These are phyloP conservation scores for Pseudofabraea citricarpa DNA, from an alignment of 2,329 filamentous ascomycete species.

Conservation along the genomic window DNA sequence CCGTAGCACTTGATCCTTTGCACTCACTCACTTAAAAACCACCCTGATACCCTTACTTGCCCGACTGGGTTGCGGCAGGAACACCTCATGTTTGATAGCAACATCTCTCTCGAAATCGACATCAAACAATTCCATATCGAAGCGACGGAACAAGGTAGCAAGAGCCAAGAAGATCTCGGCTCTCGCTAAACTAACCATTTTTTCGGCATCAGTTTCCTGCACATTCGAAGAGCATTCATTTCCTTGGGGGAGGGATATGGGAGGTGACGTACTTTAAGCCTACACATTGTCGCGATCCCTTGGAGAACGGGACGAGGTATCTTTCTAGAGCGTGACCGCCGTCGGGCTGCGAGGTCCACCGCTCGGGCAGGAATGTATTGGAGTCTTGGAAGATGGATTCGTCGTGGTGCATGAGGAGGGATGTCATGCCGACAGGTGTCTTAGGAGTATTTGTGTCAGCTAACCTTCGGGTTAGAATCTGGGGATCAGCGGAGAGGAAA, in stretches of 20 bases:
- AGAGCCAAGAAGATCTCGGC: not conserved
- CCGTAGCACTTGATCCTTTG: too few species aligned
- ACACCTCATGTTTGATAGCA: constrained; percentile 1
- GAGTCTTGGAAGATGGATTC: constrained; percentile 32
- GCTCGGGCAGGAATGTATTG: constrained; percentile 33
- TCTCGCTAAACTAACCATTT: not conserved
- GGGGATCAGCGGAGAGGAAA: not conserved
- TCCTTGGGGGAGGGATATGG: not conserved
- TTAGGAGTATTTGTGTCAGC: not conserved
- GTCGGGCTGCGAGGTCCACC: constrained; percentile 32
- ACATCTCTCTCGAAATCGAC: not conserved
- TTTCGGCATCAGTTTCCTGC: not conserved
- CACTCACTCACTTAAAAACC: too few species aligned
- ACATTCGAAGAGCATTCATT: not conserved
- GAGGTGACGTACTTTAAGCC: constrained; percentile 20
- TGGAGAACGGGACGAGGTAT: constrained; percentile 36
- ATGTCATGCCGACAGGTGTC: constrained; percentile 33
- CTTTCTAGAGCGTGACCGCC: constrained; percentile 25
- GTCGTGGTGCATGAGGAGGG: constrained; percentile 33
- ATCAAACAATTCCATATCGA: constrained; percentile 1
- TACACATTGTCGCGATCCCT: constrained; percentile 35
- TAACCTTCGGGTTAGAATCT: too few species aligned
- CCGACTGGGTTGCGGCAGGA: constrained; percentile 1
- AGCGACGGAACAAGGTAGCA: not conserved
- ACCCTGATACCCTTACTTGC: constrained; percentile 3